Evolutionary conservation across 192 early-diverging fungal genomes (phyloP), one percentile per base, ranked within the genome.

Genomic region (Pilobolus umbonatus): DNA sequence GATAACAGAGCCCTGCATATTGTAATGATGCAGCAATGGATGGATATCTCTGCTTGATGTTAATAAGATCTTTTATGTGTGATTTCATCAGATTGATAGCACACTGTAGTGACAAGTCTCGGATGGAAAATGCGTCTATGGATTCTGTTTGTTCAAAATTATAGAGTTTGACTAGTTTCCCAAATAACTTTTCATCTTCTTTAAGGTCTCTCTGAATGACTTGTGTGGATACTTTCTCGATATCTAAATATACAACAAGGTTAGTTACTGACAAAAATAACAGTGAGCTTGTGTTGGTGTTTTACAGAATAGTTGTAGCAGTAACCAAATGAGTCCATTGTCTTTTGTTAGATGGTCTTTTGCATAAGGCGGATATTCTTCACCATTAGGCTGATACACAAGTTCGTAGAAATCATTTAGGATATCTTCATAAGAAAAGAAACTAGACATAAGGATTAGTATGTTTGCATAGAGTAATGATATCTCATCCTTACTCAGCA

Each of bases 101-200:
- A 46, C 86, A 87, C 58, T 85, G 87, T 38, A 91, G 75, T 9
- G 88, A 75, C 47, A 89, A 67, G 44, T 91, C 88, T 19, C 88
- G 80, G 49, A 89, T 73, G 32, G 80, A 87, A 61, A 89, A 89
- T 15, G 80, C 86, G 48, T 88, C 87, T 62, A 69, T 72, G 3
- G 87, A 86, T 46, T 82, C 74, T 26, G 84, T 82, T 60, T 91
- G 88, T 40, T 80, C 75, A 48, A 87, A 85, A 66, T 89, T 87
- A 60, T 88, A 91, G 64, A 91, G 74, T 26, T 70, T 73, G 34
- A 86, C 74, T 44, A 91, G 64, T 63, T 85, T 83, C 31, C 78
- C 78, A 68, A 91, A 81, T 56, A 88, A 74, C 12, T 81, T 80
- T 62, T 91, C 88, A 48, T 88, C 87, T 21, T 74, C 72, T 11